A percentile compares a stretch with the other conserved stretches of the same genome.
phyloP scores from a whole-genome alignment of 257 asterid genomes.

The Echites panduratus region DNA sequence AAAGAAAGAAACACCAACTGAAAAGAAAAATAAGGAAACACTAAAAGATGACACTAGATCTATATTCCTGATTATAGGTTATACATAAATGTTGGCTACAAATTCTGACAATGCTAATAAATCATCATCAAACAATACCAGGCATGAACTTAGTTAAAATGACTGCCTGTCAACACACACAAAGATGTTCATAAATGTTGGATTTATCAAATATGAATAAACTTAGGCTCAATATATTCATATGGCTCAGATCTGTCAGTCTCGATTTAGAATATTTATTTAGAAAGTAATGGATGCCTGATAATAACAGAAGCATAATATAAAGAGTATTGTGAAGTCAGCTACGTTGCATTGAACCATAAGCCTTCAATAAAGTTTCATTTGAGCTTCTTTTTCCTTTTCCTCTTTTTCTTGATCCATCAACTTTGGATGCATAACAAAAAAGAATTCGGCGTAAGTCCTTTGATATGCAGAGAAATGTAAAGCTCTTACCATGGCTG shows the following conservation, averaged over 20 bases:
- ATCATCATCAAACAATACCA: background rate
- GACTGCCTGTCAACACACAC: background rate
- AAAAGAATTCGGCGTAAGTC: background rate
- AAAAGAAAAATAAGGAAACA: too few species aligned
- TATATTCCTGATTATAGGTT: background rate
- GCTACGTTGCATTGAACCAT: background rate
- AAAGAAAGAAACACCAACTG: too few species aligned
- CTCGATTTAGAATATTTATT: background rate
- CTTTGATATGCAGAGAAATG: conserved; percentile 17
- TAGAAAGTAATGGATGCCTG: background rate
- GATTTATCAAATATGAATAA: background rate
- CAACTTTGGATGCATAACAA: background rate
- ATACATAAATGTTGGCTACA: background rate
- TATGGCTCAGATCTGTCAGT: background rate
- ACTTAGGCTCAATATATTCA: background rate
- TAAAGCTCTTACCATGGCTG: conserved; percentile 84
- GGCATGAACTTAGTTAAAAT: background rate
- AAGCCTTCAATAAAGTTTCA: background rate
- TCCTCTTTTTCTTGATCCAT: background rate
- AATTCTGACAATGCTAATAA: background rate
- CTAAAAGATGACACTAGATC: background rate
- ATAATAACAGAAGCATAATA: background rate
- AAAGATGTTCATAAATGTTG: background rate
- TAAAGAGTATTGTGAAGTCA: background rate
- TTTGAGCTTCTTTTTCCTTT: background rate